Base-by-base conservation (phyloP, 257 asterid genomes). In the Ilex aquifolium region DNA sequence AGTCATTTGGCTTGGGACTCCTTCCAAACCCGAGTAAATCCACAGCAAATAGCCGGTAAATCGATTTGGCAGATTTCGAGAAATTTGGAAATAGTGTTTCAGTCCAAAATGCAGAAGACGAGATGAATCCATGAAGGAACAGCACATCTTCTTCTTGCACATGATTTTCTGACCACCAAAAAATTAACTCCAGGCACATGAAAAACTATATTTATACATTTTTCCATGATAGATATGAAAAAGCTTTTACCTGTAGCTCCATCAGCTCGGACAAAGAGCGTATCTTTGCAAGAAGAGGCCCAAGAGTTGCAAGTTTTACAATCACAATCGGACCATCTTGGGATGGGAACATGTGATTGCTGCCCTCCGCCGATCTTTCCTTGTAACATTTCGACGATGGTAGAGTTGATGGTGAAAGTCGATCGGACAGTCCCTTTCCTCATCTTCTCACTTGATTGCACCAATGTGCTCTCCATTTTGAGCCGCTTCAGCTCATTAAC, bases 251-350 rank as follows among this genome's bases (percentile, higher is more conserved):
- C 95, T 77, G 64, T 74, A 27, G 90, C 86, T 55, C 96, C 99
- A 6, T 79, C 85, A 4, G 76, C 78, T 65, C 82, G 83, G 58
- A 93, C 99, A 60, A 63, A 90, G 14, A 90, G 88, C 0, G 85
- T 66, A 27, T 90, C 90, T 40, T 74, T 76, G 75, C 69, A 63
- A 31, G 84, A 74, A 21, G 87, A 66, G 10, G 84, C 67, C 97
- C 96, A 84, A 0, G 91, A 76, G 39, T 78, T 81, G 73, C 99
- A 93, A 6, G 88, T 90, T 5, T 55, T 17, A 71, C 97, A 93
- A 59, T 87, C 95, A 59, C 99, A 93, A 57, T 93, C 99, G 0
- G 99, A 90, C 99, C 99, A 93, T 67, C 99, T 66, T 0, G 92
- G 92, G 13, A 66, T 40, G 1, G 79, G 80, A 10, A 0, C 27